Base-by-base conservation (phyloP, 805 yeast species). In the Saccharomycopsis microspora region DNA sequence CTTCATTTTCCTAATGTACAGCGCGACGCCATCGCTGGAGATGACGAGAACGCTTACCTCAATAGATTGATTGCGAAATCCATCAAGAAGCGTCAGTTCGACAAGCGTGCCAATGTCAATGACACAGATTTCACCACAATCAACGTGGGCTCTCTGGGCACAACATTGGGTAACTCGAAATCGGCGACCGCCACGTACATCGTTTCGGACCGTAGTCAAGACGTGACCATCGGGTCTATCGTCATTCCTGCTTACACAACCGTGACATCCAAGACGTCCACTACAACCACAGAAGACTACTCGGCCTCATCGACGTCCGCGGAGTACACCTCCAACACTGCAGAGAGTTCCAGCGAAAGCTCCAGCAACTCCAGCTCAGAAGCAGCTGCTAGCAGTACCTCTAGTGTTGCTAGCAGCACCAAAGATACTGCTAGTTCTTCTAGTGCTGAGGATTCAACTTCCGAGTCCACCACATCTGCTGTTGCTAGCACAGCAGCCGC, bases 51-150 rank as follows among this genome's bases (percentile, higher is more conserved):
- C 30, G 44, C 50, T 5, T 49, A 49, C 38, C 38, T 49, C 3
- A 49, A 49, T 43, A 42, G 41, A 32, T 39, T 49, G 37, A 49
- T 49, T 27, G 50, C 42, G 34, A 49, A 49, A 39, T 46, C 52
- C 8, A n/a, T 49, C 19, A 49, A 49, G 41, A 49, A 49, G 38
- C 40, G 52, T 43, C 9, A 40, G 9, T 32, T 46, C 5, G 45
- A 49, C 10, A 42, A 32, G 37, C 39, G 52, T 19, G 50, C 47
- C 7, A 35, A 11, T 2, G 44, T 32, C 34, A 28, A 29, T n/a
- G 33, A 29, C 3, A 36, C 36, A 5, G 39, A 37, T 40, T 9
- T 9, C 8, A 5, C 44, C 8, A 11, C 30, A 2, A 34, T n/a
- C 11, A 34, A 30, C 33, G 19, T 19, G 19, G 19, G 19, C 19